phyloP scores from a whole-genome alignment of 2,329 filamentous ascomycete species.

The Xylaria digitata region DNA sequence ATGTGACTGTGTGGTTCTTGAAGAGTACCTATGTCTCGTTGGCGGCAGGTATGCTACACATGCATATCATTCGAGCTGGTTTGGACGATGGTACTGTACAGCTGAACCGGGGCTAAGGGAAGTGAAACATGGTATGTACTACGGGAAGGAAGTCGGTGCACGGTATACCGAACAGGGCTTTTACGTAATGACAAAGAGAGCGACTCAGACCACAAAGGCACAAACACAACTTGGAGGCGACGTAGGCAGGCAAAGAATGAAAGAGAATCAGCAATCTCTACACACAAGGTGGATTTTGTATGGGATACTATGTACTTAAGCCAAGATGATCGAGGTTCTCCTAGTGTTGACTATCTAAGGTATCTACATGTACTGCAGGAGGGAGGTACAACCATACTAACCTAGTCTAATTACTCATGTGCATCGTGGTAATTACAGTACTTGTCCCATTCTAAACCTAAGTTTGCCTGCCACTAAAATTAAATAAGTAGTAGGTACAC shows the following conservation, averaged over 20 bases:
- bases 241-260: not conserved
- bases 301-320: not conserved
- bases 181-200: conserved; percentile 31
- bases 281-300: too few relatives aligned
- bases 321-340: too few relatives aligned
- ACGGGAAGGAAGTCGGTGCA: not conserved
- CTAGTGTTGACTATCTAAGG: too few relatives aligned
- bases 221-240: conserved; percentile 2
- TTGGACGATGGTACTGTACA: conserved; percentile 9
- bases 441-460: too few relatives aligned
- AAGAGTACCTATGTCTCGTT: conserved; percentile 10
- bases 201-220: conserved; percentile 15
- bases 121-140: not conserved
- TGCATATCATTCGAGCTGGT: conserved; percentile 16
- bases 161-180: conserved; percentile 12
- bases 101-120: conserved; percentile 4
- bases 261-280: conserved; percentile 4
- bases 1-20: conserved; percentile 14
- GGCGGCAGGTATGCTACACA: conserved; percentile 10
- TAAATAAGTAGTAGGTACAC: too few relatives aligned
- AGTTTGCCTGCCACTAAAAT: too few relatives aligned
- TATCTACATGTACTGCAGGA: too few relatives aligned
- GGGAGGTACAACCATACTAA: too few relatives aligned
- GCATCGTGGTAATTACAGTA: too few relatives aligned
- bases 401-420: too few relatives aligned